phyloP scores from a whole-genome alignment of 345 rosid genomes.

The Excoecaria agallocha region DNA sequence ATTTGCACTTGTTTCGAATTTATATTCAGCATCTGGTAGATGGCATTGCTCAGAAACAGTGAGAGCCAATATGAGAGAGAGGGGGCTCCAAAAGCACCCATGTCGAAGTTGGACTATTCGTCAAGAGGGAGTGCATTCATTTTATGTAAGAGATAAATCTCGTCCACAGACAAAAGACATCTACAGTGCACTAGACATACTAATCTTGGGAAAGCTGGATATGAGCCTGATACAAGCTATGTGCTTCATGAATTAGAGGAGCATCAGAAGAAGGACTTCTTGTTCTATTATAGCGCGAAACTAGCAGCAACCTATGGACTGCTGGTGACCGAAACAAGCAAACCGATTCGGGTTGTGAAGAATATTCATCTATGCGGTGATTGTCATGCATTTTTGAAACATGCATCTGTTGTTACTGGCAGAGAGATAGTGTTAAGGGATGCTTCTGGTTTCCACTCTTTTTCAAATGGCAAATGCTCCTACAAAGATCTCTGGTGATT shows the following conservation, averaged over 20 bases:
- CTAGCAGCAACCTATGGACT: constrained; percentile 79
- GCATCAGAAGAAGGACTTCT: constrained; percentile 69
- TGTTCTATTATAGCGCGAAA: constrained; percentile 86
- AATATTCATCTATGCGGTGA: constrained; percentile 77
- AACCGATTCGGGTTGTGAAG: constrained; percentile 60
- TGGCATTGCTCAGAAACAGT: constrained; percentile 72
- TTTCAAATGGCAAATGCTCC: constrained; percentile 66
- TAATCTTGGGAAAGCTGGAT: constrained; percentile 69
- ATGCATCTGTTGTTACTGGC: constrained; percentile 47
- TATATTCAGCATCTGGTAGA: constrained; percentile 85
- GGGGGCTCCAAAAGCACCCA: constrained; percentile 61
- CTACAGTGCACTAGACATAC: constrained; percentile 64
- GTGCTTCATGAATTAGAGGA: constrained; percentile 93
- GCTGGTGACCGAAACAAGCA: constrained; percentile 41
- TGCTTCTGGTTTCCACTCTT: constrained; percentile 75
- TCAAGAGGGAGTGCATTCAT: constrained; percentile 55
- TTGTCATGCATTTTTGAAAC: constrained; percentile 71
- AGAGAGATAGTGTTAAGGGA: constrained; percentile 72
- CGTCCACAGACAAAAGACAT: constrained; percentile 67
- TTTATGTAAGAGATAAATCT: constrained; percentile 61
- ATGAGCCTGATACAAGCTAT: constrained; percentile 72
- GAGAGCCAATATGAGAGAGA: constrained; percentile 62
- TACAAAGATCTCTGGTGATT: constrained; percentile 67
- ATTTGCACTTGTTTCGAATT: constrained; percentile 63
- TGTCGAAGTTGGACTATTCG: constrained; percentile 78